Percentiles rank a stretch among this genome's conserved stretches.
Evolutionary conservation across 2,329 filamentous ascomycete species (phyloP).

Genomic region (Pyricularia pennisetigena): DNA sequence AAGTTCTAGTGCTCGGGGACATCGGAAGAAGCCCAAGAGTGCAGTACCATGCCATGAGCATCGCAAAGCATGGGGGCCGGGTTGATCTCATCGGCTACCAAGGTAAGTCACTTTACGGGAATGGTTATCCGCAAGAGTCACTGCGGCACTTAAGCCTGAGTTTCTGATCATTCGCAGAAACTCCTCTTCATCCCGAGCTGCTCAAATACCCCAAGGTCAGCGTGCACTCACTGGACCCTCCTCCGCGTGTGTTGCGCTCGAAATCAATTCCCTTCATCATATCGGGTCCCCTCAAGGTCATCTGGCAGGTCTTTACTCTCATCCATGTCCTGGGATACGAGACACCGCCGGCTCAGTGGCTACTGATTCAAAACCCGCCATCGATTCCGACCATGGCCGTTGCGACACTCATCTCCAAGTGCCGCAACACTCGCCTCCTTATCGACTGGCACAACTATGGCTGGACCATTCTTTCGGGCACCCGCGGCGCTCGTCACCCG

Average conservation of each 20-base stretch:
- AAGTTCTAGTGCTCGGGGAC: constrained; percentile 88
- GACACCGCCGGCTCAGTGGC: constrained; percentile 68
- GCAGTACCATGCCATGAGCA: constrained; percentile 94
- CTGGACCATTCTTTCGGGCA: constrained; percentile 75
- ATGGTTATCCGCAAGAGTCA: neutral
- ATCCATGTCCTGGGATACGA: constrained; percentile 64
- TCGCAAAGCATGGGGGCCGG: constrained; percentile 68
- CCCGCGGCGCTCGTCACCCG: constrained; percentile 49
- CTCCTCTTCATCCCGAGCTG: constrained; percentile 70
- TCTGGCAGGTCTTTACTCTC: constrained; percentile 70
- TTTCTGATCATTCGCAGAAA: constrained; percentile 41
- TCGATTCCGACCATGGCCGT: constrained; percentile 85
- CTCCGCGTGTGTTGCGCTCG: constrained; percentile 57
- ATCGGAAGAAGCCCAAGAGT: constrained; percentile 94
- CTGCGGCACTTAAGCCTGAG: neutral
- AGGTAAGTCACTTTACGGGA: constrained; percentile 36
- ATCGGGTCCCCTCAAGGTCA: constrained; percentile 71
- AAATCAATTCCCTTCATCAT: constrained; percentile 68
- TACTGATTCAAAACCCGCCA: constrained; percentile 80
- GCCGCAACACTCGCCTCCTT: constrained; percentile 73
- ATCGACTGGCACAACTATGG: constrained; percentile 99
- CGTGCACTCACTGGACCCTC: constrained; percentile 58
- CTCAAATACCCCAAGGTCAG: constrained; percentile 57
- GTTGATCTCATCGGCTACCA: constrained; percentile 86
- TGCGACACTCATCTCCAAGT: constrained; percentile 58